Evolutionary conservation across 2,329 filamentous ascomycete species (phyloP), one percentile per base, ranked within the genome.

Genomic region (Aureobasidium lini): DNA sequence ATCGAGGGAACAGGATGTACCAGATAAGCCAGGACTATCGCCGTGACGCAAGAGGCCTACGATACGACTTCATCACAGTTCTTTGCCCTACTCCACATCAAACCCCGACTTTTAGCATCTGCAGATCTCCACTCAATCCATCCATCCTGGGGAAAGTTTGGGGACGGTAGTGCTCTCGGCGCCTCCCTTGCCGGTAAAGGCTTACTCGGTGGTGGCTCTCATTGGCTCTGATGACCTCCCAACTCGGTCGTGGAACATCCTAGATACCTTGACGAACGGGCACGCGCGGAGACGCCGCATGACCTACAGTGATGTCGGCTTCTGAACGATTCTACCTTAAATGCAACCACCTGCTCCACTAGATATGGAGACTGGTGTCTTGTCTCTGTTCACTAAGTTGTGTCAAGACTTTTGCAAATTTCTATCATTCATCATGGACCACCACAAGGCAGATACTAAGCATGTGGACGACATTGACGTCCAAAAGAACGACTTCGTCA

Each of bases 401-500:
- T 18, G 29, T 34, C 29, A 48, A 48, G 44, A 40, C 37, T 2
- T 40, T 13, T 15, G 5, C 2, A 40, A 9, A 40, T 40, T 34
- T 7, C 5, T 18, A 32, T 10, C n/a, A 18, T 16, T 3, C 44
- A 48, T 34, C 29, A 48, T 48, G 44, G 44, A 48, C 7, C 32
- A 50, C 5, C 48, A 39, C 23, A 50, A 50, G 18, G 11, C 11
- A 6, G 48, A 50, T 15, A 50, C 48, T 9, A 50, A 50, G 11
- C 23, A 50, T 8, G 29, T 50, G 18, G 48, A 50, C 34, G 62
- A 61, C 34, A 46, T 64, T 32, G 58, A 56, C 4, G 39, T 62
- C 46, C 39, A 43, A 31, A 61, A 54, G 43, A 43, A 60, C 48
- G 62, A 64, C 23, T 53, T 56, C 23, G 61, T 63, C 15, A 47